Conservation (phyloP, 2,329 filamentous ascomycete species). For the Verticillium zaregamsianum region DNA sequence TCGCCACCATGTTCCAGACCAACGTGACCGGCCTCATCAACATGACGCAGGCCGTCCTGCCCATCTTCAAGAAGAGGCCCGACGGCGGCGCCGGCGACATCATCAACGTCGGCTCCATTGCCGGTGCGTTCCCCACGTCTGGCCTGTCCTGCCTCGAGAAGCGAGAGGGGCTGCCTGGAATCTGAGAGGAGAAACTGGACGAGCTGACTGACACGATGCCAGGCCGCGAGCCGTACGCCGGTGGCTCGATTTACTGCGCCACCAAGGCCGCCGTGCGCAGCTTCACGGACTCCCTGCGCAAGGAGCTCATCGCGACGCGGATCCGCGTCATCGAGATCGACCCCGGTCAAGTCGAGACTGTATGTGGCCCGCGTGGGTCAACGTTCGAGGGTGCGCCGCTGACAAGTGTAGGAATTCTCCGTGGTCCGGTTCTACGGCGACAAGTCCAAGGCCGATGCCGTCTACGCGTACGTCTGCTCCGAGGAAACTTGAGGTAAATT, state of each 20-base stretch:
- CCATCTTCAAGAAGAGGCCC: conserved; percentile 72
- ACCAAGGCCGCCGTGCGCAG: conserved; percentile 84
- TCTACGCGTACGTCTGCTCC: conserved; percentile 67
- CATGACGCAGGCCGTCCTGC: conserved; percentile 88
- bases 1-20: conserved; percentile 82
- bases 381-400: background rate
- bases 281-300: conserved; percentile 79
- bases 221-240: conserved; percentile 75
- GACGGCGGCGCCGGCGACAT: conserved; percentile 84
- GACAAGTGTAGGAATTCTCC: conserved; percentile 67
- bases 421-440: conserved; percentile 86
- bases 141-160: too few species aligned
- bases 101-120: conserved; percentile 90
- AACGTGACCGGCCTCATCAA: conserved; percentile 95
- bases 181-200: background rate
- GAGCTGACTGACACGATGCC: background rate
- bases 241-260: conserved; percentile 88
- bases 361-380: conserved; percentile 28
- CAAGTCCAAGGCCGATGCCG: conserved; percentile 82
- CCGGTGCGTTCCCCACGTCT: conserved; percentile 39
- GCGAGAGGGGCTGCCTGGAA: too few species aligned
- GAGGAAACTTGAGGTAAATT: background rate
- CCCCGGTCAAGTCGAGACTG: conserved; percentile 88
- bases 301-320: conserved; percentile 75
- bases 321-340: conserved; percentile 86